phyloP scores from a whole-genome alignment of 2,329 filamentous ascomycete genomes.

The Cercospora canescens region DNA sequence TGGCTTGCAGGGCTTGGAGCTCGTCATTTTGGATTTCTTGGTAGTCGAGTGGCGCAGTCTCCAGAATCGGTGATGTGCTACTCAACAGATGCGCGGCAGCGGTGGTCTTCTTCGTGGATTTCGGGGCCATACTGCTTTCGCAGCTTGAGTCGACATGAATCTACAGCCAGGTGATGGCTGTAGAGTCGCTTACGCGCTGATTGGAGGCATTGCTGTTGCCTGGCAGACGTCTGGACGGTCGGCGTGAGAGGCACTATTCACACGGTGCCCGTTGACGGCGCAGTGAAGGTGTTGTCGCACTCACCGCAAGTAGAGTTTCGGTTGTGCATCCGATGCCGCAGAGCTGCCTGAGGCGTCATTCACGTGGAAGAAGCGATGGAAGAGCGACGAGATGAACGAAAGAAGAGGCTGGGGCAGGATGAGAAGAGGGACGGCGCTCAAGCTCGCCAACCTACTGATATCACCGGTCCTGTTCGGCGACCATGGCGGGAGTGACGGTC shows the following conservation, averaged over 20 bases:
- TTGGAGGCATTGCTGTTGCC: neutral
- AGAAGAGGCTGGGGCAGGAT: no score
- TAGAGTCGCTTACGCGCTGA: conserved; percentile 5
- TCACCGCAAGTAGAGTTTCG: conserved; percentile 1
- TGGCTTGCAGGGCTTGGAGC: conserved; percentile 78
- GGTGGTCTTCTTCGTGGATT: conserved; percentile 43
- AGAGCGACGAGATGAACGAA: neutral
- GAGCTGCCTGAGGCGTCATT: neutral
- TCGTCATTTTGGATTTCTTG: conserved; percentile 85
- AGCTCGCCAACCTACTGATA: neutral
- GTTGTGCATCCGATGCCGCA: neutral
- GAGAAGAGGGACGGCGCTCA: neutral
- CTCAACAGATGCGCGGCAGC: conserved; percentile 23
- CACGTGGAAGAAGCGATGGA: neutral
- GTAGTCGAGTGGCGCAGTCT: conserved; percentile 60
- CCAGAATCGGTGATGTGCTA: conserved; percentile 14
- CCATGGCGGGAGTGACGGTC: neutral
- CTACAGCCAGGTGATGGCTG: conserved; percentile 5
- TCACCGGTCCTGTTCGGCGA: neutral
- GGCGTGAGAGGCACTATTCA: neutral
- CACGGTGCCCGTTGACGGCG: neutral
- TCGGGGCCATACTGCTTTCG: conserved; percentile 44
- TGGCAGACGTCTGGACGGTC: neutral
- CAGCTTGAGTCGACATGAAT: conserved; percentile 4
- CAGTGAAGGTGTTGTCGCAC: conserved; percentile 3